Base-by-base conservation (phyloP, 1,284 basidiomycete species). In the Cryptococcus sp. region DNA sequence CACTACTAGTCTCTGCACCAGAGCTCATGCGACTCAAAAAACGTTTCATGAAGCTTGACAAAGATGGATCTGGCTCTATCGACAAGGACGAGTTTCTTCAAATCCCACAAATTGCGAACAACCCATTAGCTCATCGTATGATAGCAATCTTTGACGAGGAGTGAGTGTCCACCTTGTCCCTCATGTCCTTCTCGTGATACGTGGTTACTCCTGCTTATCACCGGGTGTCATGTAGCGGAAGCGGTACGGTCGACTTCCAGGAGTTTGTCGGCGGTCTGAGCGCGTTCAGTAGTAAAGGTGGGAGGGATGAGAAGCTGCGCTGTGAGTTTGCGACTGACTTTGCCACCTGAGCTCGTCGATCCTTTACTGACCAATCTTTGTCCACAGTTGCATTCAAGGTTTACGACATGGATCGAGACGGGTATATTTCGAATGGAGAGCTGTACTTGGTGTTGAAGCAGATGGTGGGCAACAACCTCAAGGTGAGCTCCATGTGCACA, bases 71-170 rank as follows among this genome's bases (percentile, higher is more conserved):
- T 19, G 95, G 96, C 57, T 93, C 93, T 22, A 96, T 99, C 77
- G 95, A 98, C 83, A 90, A 92, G 57, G 94, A 98, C 72, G 95
- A 99, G 80, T 99, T 99, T 79, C 82, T 99, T 53, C 93, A 95
- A 82, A 96, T 99, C 82, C 95, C 96, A 0, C 93, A 96, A 79
- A 98, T 99, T 72, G 95, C 95, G 34, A 95, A 93, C 66, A 99
- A 99, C 79, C 96, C 95, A 0, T 82, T 99, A 49, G 93, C 96
- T 47, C 91, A 91, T 54, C 86, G 95, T 52, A 92, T 99, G 90
- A 99, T 99, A 72, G 94, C 94, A 52, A 99, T 99, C 73, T 99
- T 99, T 74, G 95, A 99, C 73, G 93, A 97, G 80, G 94, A 99
- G 93, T 96, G 69, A 78, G 91, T 79, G 1, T 81, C 7, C 16